These are phyloP conservation scores for Abortiporus biennis DNA, from an alignment of 1,284 basidiomycete genomes.

Conservation along the genomic window DNA sequence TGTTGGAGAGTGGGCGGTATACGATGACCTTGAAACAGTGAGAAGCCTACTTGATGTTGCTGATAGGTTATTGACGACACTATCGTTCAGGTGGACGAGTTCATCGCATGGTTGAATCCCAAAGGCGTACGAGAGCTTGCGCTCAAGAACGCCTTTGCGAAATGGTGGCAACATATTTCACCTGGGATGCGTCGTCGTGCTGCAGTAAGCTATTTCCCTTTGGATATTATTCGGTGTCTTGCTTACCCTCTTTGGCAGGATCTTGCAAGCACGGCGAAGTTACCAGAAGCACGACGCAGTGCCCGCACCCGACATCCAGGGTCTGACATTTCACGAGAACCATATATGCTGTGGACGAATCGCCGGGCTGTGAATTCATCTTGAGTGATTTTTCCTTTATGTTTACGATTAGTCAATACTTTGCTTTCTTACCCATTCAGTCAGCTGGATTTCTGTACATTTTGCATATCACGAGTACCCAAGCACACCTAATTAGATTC, in stretches of 20 bases:
- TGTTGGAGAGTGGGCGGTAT: slow-evolving; percentile 85
- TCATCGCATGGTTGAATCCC: slow-evolving; percentile 85
- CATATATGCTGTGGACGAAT: slow-evolving; percentile 82
- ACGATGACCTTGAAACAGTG: slow-evolving; percentile 84
- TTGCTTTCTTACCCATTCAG: neutral
- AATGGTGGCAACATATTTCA: slow-evolving; percentile 84
- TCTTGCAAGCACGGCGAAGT: slow-evolving; percentile 54
- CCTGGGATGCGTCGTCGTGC: slow-evolving; percentile 75
- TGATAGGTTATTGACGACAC: slow-evolving; percentile 9
- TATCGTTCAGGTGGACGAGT: slow-evolving; percentile 63
- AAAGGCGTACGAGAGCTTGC: slow-evolving; percentile 87
- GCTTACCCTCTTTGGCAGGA: slow-evolving; percentile 39
- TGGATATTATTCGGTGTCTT: neutral
- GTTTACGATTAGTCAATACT: neutral
- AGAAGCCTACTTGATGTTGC: slow-evolving; percentile 15
- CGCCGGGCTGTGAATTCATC: slow-evolving; percentile 49
- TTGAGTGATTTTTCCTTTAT: slow-evolving; percentile 10
- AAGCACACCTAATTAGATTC: too few species aligned
- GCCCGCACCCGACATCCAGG: slow-evolving; percentile 58
- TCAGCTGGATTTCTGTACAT: too few species aligned
- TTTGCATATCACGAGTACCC: too few species aligned
- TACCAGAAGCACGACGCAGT: slow-evolving; percentile 74
- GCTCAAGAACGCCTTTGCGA: slow-evolving; percentile 72
- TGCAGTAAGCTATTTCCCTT: slow-evolving; percentile 44
- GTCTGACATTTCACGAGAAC: slow-evolving; percentile 63